phyloP scores from a whole-genome alignment of 108 stramenopile genomes.

The Cyclotella choctawhatcheeana region DNA sequence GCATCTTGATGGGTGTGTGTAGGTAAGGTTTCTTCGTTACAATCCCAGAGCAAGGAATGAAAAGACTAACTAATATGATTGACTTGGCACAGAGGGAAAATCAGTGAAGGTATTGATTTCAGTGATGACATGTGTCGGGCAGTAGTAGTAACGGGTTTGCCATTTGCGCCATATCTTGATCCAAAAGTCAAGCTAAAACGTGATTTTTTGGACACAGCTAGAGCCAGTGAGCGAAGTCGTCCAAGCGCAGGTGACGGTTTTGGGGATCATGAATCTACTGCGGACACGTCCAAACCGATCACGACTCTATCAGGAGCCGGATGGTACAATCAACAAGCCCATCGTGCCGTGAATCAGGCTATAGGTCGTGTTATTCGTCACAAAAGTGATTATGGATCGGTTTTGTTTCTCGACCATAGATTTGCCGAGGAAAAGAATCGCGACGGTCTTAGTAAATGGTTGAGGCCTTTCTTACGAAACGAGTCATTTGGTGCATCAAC shows the following conservation, averaged over 20 bases:
- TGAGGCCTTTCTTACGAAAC: conserved; percentile 78
- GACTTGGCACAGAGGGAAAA: conserved; percentile 48
- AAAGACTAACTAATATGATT: neutral
- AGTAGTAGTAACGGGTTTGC: conserved; percentile 97
- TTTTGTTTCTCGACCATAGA: conserved; percentile 93
- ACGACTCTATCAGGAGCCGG: conserved; percentile 83
- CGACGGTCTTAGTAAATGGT: conserved; percentile 84
- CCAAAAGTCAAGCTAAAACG: conserved; percentile 94
- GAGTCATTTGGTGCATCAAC: conserved; percentile 72
- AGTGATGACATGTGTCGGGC: conserved; percentile 90
- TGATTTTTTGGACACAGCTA: conserved; percentile 87
- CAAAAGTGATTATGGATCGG: conserved; percentile 93
- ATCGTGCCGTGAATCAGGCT: conserved; percentile 98
- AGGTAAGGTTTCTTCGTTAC: too few species aligned
- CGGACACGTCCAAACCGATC: neutral
- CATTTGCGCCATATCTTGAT: conserved; percentile 94
- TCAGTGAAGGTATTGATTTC: conserved; percentile 90
- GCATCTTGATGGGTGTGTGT: conserved; percentile 95
- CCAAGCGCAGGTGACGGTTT: conserved; percentile 80
- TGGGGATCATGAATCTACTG: conserved; percentile 19
- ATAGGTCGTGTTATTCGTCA: conserved; percentile 99
- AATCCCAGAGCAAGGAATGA: too few species aligned
- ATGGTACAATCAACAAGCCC: conserved; percentile 98
- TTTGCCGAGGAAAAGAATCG: conserved; percentile 81
- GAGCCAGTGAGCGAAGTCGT: conserved; percentile 48